These are phyloP conservation scores for Lachnellula suecica DNA, from an alignment of 2,329 filamentous ascomycete genomes.

Conservation along the genomic window DNA sequence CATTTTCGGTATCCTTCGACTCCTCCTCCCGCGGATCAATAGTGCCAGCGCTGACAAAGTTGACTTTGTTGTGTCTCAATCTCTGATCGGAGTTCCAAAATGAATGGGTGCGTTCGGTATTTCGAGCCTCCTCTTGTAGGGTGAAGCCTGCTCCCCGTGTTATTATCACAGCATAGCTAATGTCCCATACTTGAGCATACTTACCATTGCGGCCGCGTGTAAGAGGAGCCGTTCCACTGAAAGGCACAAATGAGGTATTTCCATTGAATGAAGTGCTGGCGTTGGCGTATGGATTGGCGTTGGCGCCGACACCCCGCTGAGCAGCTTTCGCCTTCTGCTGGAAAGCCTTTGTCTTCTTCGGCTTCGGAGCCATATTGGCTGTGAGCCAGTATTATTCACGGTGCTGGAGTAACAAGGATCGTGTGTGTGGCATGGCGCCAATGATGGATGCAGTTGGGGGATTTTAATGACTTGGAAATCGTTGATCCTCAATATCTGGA, in stretches of 20 bases:
- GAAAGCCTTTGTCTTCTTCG: not conserved
- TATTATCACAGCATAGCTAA: not conserved
- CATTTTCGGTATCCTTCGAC: conserved; percentile 27
- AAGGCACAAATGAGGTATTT: conserved; percentile 22
- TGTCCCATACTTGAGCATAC: not conserved
- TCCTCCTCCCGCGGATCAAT: conserved; percentile 34
- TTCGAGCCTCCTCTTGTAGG: conserved; percentile 57
- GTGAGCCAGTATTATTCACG: not conserved
- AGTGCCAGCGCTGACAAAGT: conserved; percentile 60
- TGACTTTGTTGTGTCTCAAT: conserved; percentile 54
- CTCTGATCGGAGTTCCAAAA: conserved; percentile 46
- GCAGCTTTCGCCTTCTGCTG: conserved; percentile 2
- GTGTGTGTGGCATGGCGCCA: not conserved
- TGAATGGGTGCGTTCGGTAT: conserved; percentile 50
- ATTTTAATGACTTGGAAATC: too few relatives aligned
- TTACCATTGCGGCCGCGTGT: conserved; percentile 18
- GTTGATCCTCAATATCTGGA: too few relatives aligned
- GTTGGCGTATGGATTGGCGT: conserved; percentile 9
- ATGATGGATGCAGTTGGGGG: too few relatives aligned
- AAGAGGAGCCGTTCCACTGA: conserved; percentile 17
- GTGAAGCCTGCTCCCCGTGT: conserved; percentile 25
- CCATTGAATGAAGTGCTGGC: not conserved
- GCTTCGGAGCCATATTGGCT: conserved; percentile 4
- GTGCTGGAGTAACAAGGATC: not conserved
- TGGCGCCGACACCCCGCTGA: conserved; percentile 6